Evolutionary conservation across 495 filamentous ascomycete species (phyloP).

Genomic region (Achaetomiella virescens): DNA sequence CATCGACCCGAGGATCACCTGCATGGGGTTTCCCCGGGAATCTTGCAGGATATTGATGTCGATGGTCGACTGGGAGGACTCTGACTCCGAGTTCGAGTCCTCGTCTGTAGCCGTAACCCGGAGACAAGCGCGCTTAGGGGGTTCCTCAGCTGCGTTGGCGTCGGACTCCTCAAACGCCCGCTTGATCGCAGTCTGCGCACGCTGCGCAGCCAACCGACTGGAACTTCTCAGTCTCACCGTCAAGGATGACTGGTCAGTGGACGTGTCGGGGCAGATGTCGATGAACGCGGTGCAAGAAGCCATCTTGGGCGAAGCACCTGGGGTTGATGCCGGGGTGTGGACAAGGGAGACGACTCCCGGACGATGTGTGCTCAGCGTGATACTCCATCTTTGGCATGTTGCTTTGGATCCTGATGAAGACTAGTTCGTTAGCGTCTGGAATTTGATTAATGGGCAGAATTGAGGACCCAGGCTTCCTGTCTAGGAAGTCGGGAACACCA

Average conservation of each 20-base stretch:
- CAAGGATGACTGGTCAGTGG: background rate
- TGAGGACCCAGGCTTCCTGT: background rate
- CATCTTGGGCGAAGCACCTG: background rate
- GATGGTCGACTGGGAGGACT: background rate
- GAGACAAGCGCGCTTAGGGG: slow-evolving; percentile 3
- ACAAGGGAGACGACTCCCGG: background rate
- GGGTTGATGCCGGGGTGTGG: background rate
- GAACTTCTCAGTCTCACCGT: background rate
- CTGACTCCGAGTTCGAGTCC: background rate
- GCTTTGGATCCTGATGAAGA: background rate
- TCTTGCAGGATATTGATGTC: background rate
- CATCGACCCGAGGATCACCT: background rate
- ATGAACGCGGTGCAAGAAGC: background rate
- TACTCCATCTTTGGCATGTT: background rate
- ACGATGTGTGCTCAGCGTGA: background rate
- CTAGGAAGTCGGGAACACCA: background rate
- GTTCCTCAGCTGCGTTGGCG: background rate
- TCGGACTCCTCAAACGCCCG: background rate
- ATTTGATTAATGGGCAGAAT: no score
- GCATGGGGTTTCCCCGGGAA: background rate
- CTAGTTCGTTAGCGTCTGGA: background rate
- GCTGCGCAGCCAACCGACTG: background rate
- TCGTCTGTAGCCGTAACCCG: background rate
- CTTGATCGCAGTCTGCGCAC: background rate
- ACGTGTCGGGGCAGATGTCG: background rate